Conservation (phyloP, 2,329 filamentous ascomycete genomes). For the Diaporthe sp. region DNA sequence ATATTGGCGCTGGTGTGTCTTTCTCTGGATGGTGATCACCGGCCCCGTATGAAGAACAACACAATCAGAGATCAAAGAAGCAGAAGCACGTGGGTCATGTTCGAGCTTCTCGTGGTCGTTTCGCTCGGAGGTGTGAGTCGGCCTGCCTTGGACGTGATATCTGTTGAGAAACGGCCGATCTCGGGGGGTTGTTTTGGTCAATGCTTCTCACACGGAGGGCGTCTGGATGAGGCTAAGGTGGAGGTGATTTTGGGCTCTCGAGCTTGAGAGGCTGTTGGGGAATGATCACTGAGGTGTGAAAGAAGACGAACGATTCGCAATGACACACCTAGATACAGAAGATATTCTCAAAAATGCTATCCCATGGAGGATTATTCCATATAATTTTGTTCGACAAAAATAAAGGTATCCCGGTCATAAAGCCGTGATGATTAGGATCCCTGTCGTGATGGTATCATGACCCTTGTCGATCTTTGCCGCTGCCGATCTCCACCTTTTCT, state of each 20-base stretch:
- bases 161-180: not conserved
- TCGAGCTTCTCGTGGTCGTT: no score
- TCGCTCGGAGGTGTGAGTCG: not conserved
- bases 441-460: slow-evolving; percentile 26
- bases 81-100: not conserved
- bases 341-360: no score
- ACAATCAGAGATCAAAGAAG: not conserved
- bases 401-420: not conserved
- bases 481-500: slow-evolving; percentile 21
- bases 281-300: not conserved
- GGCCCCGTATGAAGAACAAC: not conserved
- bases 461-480: slow-evolving; percentile 17
- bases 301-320: no score
- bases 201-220: not conserved
- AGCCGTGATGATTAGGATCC: not conserved
- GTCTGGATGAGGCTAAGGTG: not conserved
- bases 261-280: no score
- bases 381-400: not conserved
- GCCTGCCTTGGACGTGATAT: not conserved
- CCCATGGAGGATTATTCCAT: not conserved
- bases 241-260: not conserved
- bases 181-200: not conserved
- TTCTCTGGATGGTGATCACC: not conserved
- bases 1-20: not conserved
- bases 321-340: no score